Evolutionary conservation across 148 eudicot genomes (phyloP), one percentile per base, ranked within the genome.

Genomic region (Chenopodium berlandieri): DNA sequence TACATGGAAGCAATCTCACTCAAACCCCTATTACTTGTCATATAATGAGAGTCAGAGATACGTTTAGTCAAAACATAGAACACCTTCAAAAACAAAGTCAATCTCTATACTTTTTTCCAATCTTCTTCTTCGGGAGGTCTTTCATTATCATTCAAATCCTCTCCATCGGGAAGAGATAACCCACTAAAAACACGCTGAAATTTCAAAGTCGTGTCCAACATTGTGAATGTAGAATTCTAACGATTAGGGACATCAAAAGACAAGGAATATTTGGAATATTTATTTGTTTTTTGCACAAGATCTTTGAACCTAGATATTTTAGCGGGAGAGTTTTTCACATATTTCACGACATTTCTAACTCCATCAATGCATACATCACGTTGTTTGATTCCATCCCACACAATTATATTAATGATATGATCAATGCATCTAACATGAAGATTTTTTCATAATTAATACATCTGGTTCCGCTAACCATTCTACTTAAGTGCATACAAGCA

Each of bases 231-330:
- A 1, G 48, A 52, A 16, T 62, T 76, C 78, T 68, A 56, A 17
- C 69, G 7, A 76, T 68, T 75, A 5, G 52, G 14, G 0, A 76
- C 69, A 76, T 76, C 79, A 60, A 76, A 44, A 14, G 50, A 58
- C 69, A 76, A 76, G 37, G 48, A 76, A 30, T 14, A 3, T 20
- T 58, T 76, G 48, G 50, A 17, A 7, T 76, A 70, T 6, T 62
- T 76, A 1, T 34, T 31, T 9, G 23, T 12, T 14, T 22, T 47
- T 37, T 31, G 12, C 2, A 23, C 81, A 44, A 78, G 27, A 7
- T 78, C 32, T 23, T 78, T 67, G 16, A 68, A 78, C 32, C 62
- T 67, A 23, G 4, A 25, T 0, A 78, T 7, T 67, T 63, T 78
- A 25, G 46, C 19, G 25, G 48, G 81, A 7, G 81, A 78, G 17